A percentile compares a stretch with the other conserved stretches of the same genome.
Conservation (phyloP, 2,329 filamentous ascomycete species). For the Pezicula radicicola region DNA sequence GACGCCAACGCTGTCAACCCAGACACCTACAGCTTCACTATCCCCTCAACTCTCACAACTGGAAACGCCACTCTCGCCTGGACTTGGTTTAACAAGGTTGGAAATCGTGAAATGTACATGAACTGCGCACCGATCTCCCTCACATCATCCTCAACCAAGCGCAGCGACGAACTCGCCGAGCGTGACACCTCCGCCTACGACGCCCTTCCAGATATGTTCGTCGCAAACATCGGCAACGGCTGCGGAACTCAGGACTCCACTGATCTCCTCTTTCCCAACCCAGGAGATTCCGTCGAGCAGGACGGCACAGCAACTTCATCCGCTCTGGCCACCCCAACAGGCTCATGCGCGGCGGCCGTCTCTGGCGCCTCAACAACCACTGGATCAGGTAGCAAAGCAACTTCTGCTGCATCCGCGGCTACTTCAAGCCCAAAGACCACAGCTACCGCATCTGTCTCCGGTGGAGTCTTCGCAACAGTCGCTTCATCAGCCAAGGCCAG, state of each 20-base stretch:
- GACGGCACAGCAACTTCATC: constrained; percentile 37
- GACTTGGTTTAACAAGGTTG: constrained; percentile 93
- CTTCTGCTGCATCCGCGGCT: constrained; percentile 11
- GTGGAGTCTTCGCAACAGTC: constrained; percentile 7
- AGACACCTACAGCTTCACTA: constrained; percentile 63
- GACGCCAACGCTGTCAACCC: constrained; percentile 42
- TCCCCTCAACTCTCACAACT: constrained; percentile 68
- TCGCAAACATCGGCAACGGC: constrained; percentile 62
- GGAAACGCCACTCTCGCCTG: constrained; percentile 83
- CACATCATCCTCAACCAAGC: constrained; percentile 45
- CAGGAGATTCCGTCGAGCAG: constrained; percentile 55
- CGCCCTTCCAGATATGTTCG: constrained; percentile 70
- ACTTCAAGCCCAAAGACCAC: constrained; percentile 16
- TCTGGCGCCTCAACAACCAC: too few relatives aligned
- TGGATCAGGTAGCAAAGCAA: too few relatives aligned
- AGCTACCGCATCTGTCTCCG: constrained; percentile 15
- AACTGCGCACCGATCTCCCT: constrained; percentile 81
- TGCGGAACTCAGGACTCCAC: constrained; percentile 52
- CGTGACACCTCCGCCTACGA: constrained; percentile 49
- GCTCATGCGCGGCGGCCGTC: too few relatives aligned
- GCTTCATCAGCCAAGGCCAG: constrained; percentile 18
- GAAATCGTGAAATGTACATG: constrained; percentile 97
- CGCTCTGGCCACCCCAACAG: too few relatives aligned
- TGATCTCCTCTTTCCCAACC: constrained; percentile 66
- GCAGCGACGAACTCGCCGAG: constrained; percentile 26